phyloP scores from a whole-genome alignment of 208 protist species.

The Polymyxa betae region DNA sequence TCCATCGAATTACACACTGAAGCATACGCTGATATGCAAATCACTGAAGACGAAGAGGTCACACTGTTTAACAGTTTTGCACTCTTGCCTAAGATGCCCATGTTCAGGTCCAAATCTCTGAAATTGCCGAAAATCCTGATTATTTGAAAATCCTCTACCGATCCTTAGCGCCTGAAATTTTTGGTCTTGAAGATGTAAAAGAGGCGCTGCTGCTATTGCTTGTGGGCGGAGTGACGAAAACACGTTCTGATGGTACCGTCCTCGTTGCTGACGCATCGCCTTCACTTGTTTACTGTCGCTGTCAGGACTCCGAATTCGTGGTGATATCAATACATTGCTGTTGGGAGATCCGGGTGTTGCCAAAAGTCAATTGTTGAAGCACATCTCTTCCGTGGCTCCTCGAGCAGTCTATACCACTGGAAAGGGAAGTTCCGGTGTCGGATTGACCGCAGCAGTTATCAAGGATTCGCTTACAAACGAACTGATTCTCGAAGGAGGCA shows the following conservation, averaged over 20 bases:
- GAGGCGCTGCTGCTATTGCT: slow-evolving; percentile 83
- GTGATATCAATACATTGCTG: slow-evolving; percentile 74
- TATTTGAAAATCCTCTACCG: slow-evolving; percentile 58
- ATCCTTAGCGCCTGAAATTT: slow-evolving; percentile 86
- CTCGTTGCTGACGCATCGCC: not conserved
- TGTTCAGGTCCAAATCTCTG: slow-evolving; percentile 13
- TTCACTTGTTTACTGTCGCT: not conserved
- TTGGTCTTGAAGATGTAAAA: slow-evolving; percentile 83
- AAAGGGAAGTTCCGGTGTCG: slow-evolving; percentile 81
- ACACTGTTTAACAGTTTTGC: not conserved
- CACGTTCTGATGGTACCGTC: slow-evolving; percentile 64
- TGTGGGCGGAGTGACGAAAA: slow-evolving; percentile 73
- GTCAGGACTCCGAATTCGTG: slow-evolving; percentile 78
- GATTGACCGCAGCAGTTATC: slow-evolving; percentile 84
- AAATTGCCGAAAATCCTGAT: slow-evolving; percentile 38
- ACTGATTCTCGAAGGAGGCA: slow-evolving; percentile 75
- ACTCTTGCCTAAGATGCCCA: not conserved
- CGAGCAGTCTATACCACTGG: slow-evolving; percentile 81
- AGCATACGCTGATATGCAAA: not conserved
- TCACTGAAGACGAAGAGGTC: slow-evolving; percentile 2
- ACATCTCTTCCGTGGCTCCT: slow-evolving; percentile 68
- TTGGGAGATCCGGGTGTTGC: slow-evolving; percentile 76
- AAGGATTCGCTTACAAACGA: slow-evolving; percentile 77
- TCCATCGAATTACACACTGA: not conserved
- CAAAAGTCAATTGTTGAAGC: slow-evolving; percentile 81